Evolutionary conservation across 495 filamentous ascomycete genomes (phyloP), one percentile per base, ranked within the genome.

Genomic region (Cladorrhinum samala): DNA sequence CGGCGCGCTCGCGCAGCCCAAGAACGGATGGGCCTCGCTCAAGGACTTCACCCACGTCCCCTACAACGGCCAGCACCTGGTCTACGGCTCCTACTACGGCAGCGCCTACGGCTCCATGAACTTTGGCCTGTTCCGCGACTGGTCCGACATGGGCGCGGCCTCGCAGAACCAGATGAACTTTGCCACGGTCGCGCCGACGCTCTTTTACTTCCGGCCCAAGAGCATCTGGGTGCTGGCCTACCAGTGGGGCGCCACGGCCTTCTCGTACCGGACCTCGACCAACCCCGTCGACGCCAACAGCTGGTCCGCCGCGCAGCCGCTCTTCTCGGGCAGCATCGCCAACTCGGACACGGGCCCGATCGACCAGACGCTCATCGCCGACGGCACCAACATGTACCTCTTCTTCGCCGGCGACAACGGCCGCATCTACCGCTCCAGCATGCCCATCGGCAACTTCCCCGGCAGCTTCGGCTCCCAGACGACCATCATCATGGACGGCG

Each of bases 321-420:
- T 86, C 33, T 85, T 81, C 64, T 65, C 72, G 2, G 81, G 81
- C 25, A 73, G 54, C 23, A 78, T 83, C 59, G 53, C 74, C 3
- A 70, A 59, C 59, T 74, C 74, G 9, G 58, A 62, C 59, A 78
- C 73, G 1, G 77, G 78, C 3, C 55, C 62, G 9, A 81, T 85
- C 62, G 83, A 84, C 61, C 80, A 82, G 64, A 76, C 79, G 0
- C 50, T 85, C 50, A 83, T 85, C 55, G 78, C 75, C 49, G 83
- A 85, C 66, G 61, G 56, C 48, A 66, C 60, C 2, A 71, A 75
- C 58, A 83, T 83, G 76, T 83, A 83, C 55, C 72, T 85, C 0
- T 86, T 85, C 75, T 86, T 84, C 46, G 72, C 77, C 0, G 83
- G 81, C 3, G 83, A 86, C 57, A 81, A 86, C 53, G 83, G 82